Percentiles rank a stretch among this genome's conserved stretches.
Evolutionary conservation across 192 early-diverging fungal species (phyloP).

Genomic region (Coemansia sp.): DNA sequence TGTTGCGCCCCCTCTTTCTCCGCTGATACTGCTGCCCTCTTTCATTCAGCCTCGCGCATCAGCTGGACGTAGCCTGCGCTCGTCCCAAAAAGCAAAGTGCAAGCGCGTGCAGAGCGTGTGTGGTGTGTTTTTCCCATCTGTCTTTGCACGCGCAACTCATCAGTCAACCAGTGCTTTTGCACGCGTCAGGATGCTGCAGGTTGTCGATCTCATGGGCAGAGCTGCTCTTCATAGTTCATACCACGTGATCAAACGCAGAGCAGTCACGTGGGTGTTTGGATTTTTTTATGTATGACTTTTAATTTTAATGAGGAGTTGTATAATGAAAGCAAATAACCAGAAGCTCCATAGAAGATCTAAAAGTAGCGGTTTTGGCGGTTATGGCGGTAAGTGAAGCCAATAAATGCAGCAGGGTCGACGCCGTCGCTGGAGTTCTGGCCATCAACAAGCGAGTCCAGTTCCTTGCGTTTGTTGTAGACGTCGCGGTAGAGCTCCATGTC

Average conservation of each 20-base stretch:
- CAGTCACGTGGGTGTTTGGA: not conserved
- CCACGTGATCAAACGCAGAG: no score
- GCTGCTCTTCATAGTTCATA: not conserved
- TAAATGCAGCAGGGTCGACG: constrained; percentile 79
- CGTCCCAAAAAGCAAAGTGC: no score
- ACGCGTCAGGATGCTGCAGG: not conserved
- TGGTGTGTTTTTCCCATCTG: no score
- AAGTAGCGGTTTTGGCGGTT: constrained; percentile 46
- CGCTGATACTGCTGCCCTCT: no score
- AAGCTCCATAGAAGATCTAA: constrained; percentile 7
- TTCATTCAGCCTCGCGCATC: no score
- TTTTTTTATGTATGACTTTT: no score
- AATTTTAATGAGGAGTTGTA: not conserved
- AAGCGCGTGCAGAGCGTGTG: no score
- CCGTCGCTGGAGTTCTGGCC: constrained; percentile 40
- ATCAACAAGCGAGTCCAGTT: constrained; percentile 43
- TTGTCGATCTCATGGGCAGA: not conserved
- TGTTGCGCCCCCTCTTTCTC: no score
- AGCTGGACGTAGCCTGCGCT: no score
- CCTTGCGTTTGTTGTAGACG: constrained; percentile 59
- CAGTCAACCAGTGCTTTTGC: no score
- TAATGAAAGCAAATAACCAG: not conserved
- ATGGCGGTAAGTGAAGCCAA: constrained; percentile 76
- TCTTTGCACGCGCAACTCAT: not conserved
- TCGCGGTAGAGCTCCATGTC: constrained; percentile 64